These are phyloP conservation scores for Acacia acuminata DNA, from an alignment of 306 rosid genomes.

Conservation along the genomic window DNA sequence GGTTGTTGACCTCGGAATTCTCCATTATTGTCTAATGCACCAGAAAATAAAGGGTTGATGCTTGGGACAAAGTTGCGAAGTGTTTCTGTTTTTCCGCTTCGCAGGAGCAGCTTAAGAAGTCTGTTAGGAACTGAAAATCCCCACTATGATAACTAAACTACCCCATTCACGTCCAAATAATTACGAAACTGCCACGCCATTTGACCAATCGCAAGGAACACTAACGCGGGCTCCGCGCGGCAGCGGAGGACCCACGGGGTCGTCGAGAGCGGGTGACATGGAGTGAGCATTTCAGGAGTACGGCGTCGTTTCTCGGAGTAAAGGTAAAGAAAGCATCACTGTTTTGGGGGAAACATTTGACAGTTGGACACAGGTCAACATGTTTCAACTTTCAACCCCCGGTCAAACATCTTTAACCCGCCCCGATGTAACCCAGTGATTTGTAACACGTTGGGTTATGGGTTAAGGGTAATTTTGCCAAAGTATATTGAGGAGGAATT, in stretches of 20 bases:
- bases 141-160: not conserved
- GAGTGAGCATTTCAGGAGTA: not conserved
- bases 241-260: not conserved
- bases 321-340: not conserved
- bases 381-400: not conserved
- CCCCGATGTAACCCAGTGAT: no score
- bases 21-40: conserved; percentile 36
- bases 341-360: not conserved
- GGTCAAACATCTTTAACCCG: not conserved
- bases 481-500: no score
- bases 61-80: conserved; percentile 17
- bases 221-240: not conserved
- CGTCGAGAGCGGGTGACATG: not conserved
- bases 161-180: not conserved
- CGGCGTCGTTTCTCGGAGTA: not conserved
- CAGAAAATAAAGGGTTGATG: not conserved
- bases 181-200: conserved; percentile 33
- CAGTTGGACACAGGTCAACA: not conserved
- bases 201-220: not conserved
- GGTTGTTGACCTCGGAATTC: conserved; percentile 40
- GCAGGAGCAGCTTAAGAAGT: conserved; percentile 34
- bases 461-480: no score
- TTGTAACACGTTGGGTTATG: no score
- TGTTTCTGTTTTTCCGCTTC: conserved; percentile 30
- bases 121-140: conserved; percentile 53